A percentile compares a stretch with the other conserved stretches of the same genome.
These are phyloP conservation scores for Jamesozyma hellenica DNA, from an alignment of 805 yeast genomes.

Conservation along the genomic window DNA sequence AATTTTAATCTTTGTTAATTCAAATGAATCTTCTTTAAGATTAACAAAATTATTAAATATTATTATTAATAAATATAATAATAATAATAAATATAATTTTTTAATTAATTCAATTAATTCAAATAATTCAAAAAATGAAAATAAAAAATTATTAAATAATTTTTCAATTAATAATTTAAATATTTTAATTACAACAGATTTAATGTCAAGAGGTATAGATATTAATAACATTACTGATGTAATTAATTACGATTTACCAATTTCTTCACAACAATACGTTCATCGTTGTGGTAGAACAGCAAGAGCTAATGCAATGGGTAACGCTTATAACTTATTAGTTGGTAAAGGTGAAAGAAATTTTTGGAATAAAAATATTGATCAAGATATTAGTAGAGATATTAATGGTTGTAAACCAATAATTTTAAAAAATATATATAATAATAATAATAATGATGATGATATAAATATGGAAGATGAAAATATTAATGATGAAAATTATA, in stretches of 20 bases:
- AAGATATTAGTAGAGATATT: slow-evolving; percentile 43
- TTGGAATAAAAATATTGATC: slow-evolving; percentile 45
- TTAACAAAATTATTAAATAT: slow-evolving; percentile 43
- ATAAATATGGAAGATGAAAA: slow-evolving; percentile 6
- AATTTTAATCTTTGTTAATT: slow-evolving; percentile 26
- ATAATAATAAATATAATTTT: slow-evolving; percentile 2
- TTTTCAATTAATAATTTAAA: slow-evolving; percentile 34
- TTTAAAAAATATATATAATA: slow-evolving; percentile 4
- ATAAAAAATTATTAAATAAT: slow-evolving; percentile 47
- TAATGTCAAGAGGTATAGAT: slow-evolving; percentile 94
- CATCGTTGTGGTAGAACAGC: slow-evolving; percentile 98
- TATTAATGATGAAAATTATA: slow-evolving; percentile 4
- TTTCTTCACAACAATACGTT: slow-evolving; percentile 80
- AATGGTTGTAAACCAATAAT: slow-evolving; percentile 27
- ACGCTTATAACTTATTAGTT: slow-evolving; percentile 60
- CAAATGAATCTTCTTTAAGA: slow-evolving; percentile 78
- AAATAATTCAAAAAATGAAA: slow-evolving; percentile 42
- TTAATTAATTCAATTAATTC: slow-evolving; percentile 44
- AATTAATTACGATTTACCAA: slow-evolving; percentile 83
- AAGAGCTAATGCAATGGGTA: slow-evolving; percentile 74
- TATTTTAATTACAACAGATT: slow-evolving; percentile 70
- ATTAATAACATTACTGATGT: slow-evolving; percentile 60
- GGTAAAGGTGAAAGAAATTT: slow-evolving; percentile 67
- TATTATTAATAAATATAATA: slow-evolving; percentile 6
- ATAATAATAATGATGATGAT: slow-evolving; percentile 6